A percentile compares a stretch with the other conserved stretches of the same genome.
Evolutionary conservation across 495 filamentous ascomycete genomes (phyloP).

Genomic region (Durotheca rogersii): DNA sequence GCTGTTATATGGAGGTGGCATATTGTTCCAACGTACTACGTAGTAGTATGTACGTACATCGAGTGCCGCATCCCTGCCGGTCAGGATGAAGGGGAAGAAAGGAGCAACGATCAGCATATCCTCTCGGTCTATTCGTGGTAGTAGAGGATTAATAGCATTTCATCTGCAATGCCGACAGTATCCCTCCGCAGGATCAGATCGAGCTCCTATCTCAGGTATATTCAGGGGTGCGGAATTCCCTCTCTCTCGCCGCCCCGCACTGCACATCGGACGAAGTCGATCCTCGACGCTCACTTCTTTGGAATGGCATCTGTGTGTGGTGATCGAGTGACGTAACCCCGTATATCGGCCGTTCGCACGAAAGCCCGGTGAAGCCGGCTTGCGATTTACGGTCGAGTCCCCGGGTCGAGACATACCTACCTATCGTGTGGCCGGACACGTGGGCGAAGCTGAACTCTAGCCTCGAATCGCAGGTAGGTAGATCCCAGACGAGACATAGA

Average conservation of each 20-base stretch:
- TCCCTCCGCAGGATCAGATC: not conserved
- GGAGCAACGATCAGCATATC: no score
- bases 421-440: no score
- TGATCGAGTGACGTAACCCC: no score
- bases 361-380: no score
- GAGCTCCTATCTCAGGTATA: not conserved
- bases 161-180: no score
- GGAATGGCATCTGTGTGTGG: no score
- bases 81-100: not conserved
- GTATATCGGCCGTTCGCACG: no score
- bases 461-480: no score
- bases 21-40: not conserved
- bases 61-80: slow-evolving; percentile 5
- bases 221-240: not conserved
- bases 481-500: not conserved
- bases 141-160: not conserved
- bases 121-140: slow-evolving; percentile 6
- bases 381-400: no score
- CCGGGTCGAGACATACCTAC: no score
- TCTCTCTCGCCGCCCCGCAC: not conserved
- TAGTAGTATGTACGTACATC: not conserved
- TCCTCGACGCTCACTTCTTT: not conserved
- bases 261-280: not conserved
- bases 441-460: not conserved
- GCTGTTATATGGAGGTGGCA: no score